Evolutionary conservation across 495 filamentous ascomycete species (phyloP), one percentile per base, ranked within the genome.

Genomic region (Annulohypoxylon nitens): DNA sequence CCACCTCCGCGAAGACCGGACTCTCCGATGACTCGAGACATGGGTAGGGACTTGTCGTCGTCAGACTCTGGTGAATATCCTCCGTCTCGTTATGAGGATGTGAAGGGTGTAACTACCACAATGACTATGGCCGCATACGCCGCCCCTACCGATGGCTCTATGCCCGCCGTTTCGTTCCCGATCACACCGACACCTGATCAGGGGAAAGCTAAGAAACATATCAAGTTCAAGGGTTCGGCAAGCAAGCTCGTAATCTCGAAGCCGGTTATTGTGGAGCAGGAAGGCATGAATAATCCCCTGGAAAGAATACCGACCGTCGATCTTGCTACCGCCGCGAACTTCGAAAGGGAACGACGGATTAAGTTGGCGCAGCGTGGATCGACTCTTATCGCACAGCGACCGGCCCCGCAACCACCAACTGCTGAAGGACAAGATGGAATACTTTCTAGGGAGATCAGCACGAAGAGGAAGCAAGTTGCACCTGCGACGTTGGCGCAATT

Each of bases 251-350:
- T 76, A 10, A 88, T 88, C 54, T 84, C 86, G 23, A 79, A 82
- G n/a, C 86, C 86, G 25, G 78, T 88, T 57, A 63, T 85, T 41
- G 51, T 65, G 6, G 76, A 82, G 65, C 73, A 78, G n/a, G 75
- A 80, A 45, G 78, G 78, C 36, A 67, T 60, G 62, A 71, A 72
- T 33, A 81, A 84, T 59, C 77, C 83, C 11, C 67, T 87, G 55
- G 79, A 79, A 71, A 80, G 81, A 70, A 85, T 86, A 64, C 69
- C 80, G 14, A 84, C 84, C 12, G 79, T 87, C 48, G 85, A 84
- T 55, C 69, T 88, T 45, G 74, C 80, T 43, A 81, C 81, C 2
- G 86, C 86, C 37, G 85, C 83, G 2, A 68, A 57, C 18, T 81
- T 83, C 14, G 86, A 88, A 60, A 81, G 78, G 61, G 81, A 86